phyloP scores from a whole-genome alignment of 2,329 filamentous ascomycete genomes.

The Lachnellula occidentalis region DNA sequence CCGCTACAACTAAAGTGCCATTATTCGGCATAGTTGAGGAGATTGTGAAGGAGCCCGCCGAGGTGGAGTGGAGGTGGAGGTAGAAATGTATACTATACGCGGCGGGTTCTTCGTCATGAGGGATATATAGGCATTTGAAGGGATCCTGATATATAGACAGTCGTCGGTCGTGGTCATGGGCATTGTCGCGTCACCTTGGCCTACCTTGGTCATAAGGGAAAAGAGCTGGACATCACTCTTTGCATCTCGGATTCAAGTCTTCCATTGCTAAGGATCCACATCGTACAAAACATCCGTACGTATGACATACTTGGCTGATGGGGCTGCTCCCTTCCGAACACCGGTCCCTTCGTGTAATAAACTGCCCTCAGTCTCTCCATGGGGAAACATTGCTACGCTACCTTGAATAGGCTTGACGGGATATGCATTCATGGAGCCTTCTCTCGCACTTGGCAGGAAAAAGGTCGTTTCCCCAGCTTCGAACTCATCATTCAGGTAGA shows the following conservation, averaged over 20 bases:
- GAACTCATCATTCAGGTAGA: slow-evolving; percentile 68
- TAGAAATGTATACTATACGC: slow-evolving; percentile 11
- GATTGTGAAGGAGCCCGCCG: slow-evolving; percentile 53
- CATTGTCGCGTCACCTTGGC: not conserved
- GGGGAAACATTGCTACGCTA: slow-evolving; percentile 62
- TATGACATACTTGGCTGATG: slow-evolving; percentile 60
- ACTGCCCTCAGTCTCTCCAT: slow-evolving; percentile 60
- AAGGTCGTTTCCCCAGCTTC: slow-evolving; percentile 67
- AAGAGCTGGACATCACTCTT: not conserved
- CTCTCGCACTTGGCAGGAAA: slow-evolving; percentile 58
- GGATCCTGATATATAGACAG: not conserved
- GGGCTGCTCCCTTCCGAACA: slow-evolving; percentile 55
- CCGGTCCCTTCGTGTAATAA: slow-evolving; percentile 66
- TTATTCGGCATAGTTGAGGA: slow-evolving; percentile 58
- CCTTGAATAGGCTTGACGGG: slow-evolving; percentile 65
- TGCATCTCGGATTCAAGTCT: not conserved
- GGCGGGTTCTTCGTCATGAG: slow-evolving; percentile 10
- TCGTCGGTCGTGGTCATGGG: not conserved
- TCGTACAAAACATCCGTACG: slow-evolving; percentile 68
- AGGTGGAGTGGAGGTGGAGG: slow-evolving; percentile 8
- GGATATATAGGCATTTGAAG: not conserved
- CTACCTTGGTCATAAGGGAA: not conserved
- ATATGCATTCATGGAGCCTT: slow-evolving; percentile 65
- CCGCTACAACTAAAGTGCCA: slow-evolving; percentile 46
- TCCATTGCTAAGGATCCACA: slow-evolving; percentile 32